Base-by-base conservation (phyloP, 495 filamentous ascomycete species). In the Hyaloscypha finlandica region DNA sequence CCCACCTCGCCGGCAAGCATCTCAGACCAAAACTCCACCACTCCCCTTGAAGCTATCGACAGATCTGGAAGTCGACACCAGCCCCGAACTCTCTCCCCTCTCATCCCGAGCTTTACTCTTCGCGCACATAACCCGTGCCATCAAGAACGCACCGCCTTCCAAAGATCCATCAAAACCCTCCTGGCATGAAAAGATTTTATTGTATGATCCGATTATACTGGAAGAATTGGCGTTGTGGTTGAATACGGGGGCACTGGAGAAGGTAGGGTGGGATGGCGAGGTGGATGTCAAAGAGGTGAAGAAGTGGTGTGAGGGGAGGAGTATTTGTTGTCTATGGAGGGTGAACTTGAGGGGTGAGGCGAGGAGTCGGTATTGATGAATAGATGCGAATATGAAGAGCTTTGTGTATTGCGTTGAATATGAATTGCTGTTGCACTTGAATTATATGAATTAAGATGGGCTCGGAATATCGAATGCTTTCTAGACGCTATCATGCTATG, bases 121-220 rank as follows among this genome's bases (percentile, higher is more conserved):
- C 70, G 70, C 70, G 8, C 81, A 83, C 67, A 92, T 97, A 63
- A 92, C 89, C 3, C 79, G 81, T 48, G 88, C 89, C 8, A 81
- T 97, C 51, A 84, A 73, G 8, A 76, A 74, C 8, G 79, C 77
- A 67, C 82, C 80, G 33, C 84, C 71, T 64, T 85, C 81, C 19
- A 83, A 74, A 52, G 79, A 84, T 72, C 80, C 77, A 6, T 64
- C 66, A 31, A 75, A 78, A 37, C 87, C 85, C 12, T 91, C 83
- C 8, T 97, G 92, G 89, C 81, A 96, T 62, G 90, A 97, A 79
- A 94, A 93, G 76, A 97, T 99, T 56, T 81, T 98, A 20, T 88
- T 97, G 78, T 98, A 94, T 74, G 94, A 98, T 68, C 93, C 96
- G 0, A 90, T 99, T 48, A 81, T 95, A 0, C 74, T 97, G 1